Base-by-base conservation (phyloP, 331 rosid genomes). In the Acacia pycnantha region DNA sequence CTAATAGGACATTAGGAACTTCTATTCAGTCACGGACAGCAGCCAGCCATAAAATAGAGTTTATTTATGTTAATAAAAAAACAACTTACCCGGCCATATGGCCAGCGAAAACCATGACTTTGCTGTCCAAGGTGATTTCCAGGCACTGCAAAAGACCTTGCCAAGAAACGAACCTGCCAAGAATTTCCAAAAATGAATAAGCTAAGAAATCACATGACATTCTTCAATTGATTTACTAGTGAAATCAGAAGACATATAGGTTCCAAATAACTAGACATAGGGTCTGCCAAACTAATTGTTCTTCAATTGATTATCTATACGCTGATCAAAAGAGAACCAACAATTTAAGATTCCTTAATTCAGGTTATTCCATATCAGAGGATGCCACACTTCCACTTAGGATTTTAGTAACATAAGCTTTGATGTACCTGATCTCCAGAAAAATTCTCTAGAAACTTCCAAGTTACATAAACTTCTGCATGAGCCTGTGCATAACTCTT, bases 51-150 rank as follows among this genome's bases (percentile, higher is more conserved):
- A 11, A 50, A 21, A 37, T 58, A 54, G 12, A 43, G 33, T 22
- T 50, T 21, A 31, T 11, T 31, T 29, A 73, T 26, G 29, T 12
- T 4, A 2, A 40, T 33, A 8, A 53, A 56, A 24, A 22, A 31
- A 37, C 59, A 70, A 70, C 97, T 93, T 88, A 95, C 99, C 29
- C 97, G 97, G 83, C 98, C 99, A 88, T 93, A 95, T 64, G 98
- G 99, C 98, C 99, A 95, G 54, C 92, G 93, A 56, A 87, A 95
- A 51, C 98, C 99, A 47, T 95, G 92, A 86, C 99, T 93, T 86
- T 92, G 99, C 85, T 95, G 99, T 71, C 98, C 99, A 50, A 90
- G 91, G 83, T 95, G 94, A 90, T 95, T 92, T 84, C 98, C 98
- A 70, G 99, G 98, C 44, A 93, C 90, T 9, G 82, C 94, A 81